Evolutionary conservation across 108 stramenopile species (phyloP).

Genomic region (Nannochloropsis gaditana): DNA sequence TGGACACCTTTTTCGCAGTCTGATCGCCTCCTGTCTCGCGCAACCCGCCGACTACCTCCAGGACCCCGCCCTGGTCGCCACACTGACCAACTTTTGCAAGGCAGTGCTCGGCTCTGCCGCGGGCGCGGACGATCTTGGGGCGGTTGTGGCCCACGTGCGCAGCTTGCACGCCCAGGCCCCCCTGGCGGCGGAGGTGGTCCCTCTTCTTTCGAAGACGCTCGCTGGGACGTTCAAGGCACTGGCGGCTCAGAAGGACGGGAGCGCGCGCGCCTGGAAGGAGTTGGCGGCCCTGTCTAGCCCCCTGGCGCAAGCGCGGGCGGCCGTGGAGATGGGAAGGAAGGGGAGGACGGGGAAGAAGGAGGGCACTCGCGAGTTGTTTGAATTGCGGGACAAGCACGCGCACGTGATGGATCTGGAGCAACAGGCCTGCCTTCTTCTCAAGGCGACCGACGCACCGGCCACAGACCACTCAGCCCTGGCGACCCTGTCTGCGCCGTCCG

Average conservation of each 20-base stretch:
- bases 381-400: not conserved
- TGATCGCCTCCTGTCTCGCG: not conserved
- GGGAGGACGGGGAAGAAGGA: not conserved
- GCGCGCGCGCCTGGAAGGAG: not conserved
- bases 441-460: not conserved
- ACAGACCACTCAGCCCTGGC: not conserved
- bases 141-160: not conserved
- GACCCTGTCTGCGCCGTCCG: not conserved
- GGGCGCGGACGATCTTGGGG: not conserved
- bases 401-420: not conserved
- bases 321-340: not conserved
- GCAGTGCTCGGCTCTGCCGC: not conserved
- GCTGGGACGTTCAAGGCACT: not conserved
- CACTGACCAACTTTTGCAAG: not conserved
- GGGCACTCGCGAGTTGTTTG: not conserved
- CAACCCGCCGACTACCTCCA: not conserved
- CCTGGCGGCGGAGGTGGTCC: not conserved
- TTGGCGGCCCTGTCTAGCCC: not conserved
- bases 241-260: not conserved
- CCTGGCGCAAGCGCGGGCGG: not conserved
- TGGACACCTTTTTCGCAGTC: not conserved
- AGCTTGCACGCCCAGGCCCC: not conserved
- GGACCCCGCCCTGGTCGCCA: not conserved
- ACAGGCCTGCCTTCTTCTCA: not conserved
- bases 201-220: not conserved